These are phyloP conservation scores for Corchorus olitorius DNA, from an alignment of 345 rosid species.

Conservation along the genomic window DNA sequence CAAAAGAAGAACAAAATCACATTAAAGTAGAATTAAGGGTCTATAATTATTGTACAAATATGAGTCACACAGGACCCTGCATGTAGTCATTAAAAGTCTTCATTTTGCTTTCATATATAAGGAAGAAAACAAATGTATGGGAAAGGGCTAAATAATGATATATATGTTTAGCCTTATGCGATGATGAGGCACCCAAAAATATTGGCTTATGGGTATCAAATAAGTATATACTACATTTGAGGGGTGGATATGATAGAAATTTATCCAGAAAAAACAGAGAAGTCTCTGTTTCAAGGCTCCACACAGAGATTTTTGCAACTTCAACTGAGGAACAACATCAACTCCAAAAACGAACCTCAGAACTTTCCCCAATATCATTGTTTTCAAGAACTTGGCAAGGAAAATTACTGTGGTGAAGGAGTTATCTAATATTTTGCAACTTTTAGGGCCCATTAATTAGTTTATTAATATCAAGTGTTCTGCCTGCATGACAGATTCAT, in stretches of 20 bases:
- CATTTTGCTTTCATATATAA: neutral
- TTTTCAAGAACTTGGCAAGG: neutral
- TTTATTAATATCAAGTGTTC: no score
- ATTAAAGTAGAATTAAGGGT: neutral
- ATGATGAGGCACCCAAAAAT: slow-evolving; percentile 25
- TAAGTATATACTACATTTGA: no score
- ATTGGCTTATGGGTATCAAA: slow-evolving; percentile 25
- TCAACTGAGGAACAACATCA: neutral
- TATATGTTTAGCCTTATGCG: slow-evolving; percentile 7
- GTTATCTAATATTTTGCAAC: neutral
- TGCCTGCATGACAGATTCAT: no score
- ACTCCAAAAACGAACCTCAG: neutral
- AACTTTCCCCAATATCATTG: neutral
- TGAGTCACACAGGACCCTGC: neutral
- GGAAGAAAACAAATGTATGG: neutral
- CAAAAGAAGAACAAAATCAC: neutral
- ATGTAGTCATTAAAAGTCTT: neutral
- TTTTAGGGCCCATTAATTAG: neutral
- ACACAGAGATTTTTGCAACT: no score
- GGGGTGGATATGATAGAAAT: no score
- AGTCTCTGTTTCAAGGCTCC: no score
- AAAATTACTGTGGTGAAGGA: neutral
- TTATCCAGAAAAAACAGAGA: no score
- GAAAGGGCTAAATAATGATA: neutral
- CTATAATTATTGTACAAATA: neutral